Evolutionary conservation across 495 filamentous ascomycete species (phyloP).

Genomic region (Lichina pygmaea): DNA sequence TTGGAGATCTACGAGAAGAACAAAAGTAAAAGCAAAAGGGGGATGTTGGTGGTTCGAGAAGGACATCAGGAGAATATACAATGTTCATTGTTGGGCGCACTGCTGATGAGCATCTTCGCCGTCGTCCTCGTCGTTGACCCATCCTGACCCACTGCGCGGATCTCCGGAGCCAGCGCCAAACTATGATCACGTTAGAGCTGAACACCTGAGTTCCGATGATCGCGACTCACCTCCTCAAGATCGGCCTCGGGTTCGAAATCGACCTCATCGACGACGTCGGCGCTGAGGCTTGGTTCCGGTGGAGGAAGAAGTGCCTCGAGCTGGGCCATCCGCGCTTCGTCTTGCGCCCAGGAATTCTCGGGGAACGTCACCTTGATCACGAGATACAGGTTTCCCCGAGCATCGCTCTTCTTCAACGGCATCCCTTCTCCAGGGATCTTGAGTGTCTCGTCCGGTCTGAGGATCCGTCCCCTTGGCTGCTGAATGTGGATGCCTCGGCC

Average conservation of each 20-base stretch:
- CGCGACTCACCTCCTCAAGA: constrained; percentile 41
- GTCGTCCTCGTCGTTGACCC: constrained; percentile 61
- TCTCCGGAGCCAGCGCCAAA: constrained; percentile 43
- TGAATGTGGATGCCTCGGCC: constrained; percentile 67
- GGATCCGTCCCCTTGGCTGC: constrained; percentile 44
- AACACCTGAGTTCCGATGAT: background rate
- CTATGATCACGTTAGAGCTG: constrained; percentile 13
- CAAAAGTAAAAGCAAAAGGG: too few relatives aligned
- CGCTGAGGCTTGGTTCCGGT: constrained; percentile 26
- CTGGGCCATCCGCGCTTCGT: constrained; percentile 33
- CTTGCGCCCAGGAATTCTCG: constrained; percentile 45
- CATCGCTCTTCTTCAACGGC: constrained; percentile 65
- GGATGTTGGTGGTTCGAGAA: too few relatives aligned
- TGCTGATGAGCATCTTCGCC: constrained; percentile 28
- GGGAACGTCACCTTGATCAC: constrained; percentile 74
- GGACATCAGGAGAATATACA: background rate
- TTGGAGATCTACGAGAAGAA: too few relatives aligned
- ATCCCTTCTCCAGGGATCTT: constrained; percentile 78
- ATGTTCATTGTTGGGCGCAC: constrained; percentile 58
- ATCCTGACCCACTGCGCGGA: constrained; percentile 40
- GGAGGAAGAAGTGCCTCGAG: constrained; percentile 51
- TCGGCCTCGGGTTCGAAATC: constrained; percentile 55
- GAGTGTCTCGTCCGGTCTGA: constrained; percentile 58
- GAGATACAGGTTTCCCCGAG: constrained; percentile 68
- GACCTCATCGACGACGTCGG: constrained; percentile 63